These are phyloP conservation scores for Scleromitrula shiraiana DNA, from an alignment of 2,329 filamentous ascomycete genomes.

Conservation along the genomic window DNA sequence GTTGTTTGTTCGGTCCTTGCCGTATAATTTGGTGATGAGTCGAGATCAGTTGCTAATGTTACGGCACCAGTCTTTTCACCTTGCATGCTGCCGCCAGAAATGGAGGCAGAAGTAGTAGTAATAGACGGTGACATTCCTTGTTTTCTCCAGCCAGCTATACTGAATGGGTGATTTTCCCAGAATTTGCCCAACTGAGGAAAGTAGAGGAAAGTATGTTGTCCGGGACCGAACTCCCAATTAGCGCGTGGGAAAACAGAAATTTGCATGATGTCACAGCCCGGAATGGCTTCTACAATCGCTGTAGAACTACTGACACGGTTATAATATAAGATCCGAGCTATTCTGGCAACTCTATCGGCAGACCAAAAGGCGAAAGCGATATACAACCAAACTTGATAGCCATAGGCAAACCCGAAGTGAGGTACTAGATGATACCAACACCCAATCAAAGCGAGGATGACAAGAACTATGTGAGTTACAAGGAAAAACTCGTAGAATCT, in stretches of 20 bases:
- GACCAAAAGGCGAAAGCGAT: conserved; percentile 36
- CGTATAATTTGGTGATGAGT: neutral
- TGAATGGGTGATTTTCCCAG: conserved; percentile 9
- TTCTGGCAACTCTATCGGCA: conserved; percentile 37
- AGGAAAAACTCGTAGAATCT: conserved; percentile 16
- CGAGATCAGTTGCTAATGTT: neutral
- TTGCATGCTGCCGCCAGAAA: neutral
- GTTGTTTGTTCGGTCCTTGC: neutral
- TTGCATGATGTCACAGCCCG: neutral
- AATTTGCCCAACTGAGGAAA: conserved; percentile 1
- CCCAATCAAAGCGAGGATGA: conserved; percentile 11
- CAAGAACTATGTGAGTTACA: conserved; percentile 12
- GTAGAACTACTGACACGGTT: neutral
- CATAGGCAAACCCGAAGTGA: conserved; percentile 30
- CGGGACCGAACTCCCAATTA: neutral
- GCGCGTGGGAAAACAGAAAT: neutral
- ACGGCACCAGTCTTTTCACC: neutral
- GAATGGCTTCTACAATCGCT: neutral
- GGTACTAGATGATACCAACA: conserved; percentile 30
- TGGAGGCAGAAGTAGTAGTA: neutral
- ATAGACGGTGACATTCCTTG: neutral
- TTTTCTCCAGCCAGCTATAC: conserved; percentile 2
- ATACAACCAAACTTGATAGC: conserved; percentile 31
- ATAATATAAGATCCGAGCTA: conserved; percentile 29
- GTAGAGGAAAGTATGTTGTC: conserved; percentile 4